Base-by-base conservation (phyloP, 2,329 filamentous ascomycete genomes). In the Verticillium dahliae region DNA sequence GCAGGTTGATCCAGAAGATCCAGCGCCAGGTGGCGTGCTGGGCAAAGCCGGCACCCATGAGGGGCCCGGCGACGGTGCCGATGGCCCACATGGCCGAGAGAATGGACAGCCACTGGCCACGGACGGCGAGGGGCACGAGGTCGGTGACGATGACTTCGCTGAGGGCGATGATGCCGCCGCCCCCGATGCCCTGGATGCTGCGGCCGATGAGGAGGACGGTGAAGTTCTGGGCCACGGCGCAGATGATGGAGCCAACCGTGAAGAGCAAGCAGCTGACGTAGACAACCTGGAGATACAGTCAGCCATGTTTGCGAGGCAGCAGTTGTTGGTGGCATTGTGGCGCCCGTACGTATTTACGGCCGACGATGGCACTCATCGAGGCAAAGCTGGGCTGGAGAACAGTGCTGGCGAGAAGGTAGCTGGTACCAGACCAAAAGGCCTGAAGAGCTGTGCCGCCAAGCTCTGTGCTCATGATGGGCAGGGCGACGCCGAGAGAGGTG, bases 361-460 rank as follows among this genome's bases (percentile, higher is more conserved):
- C 75, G 45, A 76, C 68, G 7, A 74, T 73, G 58, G 69, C 69
- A 37, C 73, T 75, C 10, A 77, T 61, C 2, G 74, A 72, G 6
- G 74, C 71, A n/a, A 78, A 67, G 5, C 73, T 71, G 3, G 84
- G 85, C 66, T 87, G 82, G 52, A 85, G 79, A 35, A 87, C 81
- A 0, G 88, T 86, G 61, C 83, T 85, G 3, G 86, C 84, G 5
- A 91, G 80, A 4, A 91, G 76, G 65, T 89, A 91, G 15, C 85
- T 85, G 4, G 88, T 90, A 1, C 88, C 88, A 13, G 86, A 82
- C 89, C 88, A 91, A 68, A 90, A 90, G 0, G 86, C 85, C 72
- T 90, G 78, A 37, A 86, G 80, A 2, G 82, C 82, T 0, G 80
- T 80, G 31, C 83, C 83, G 45, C 78, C 65, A 3, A 87, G 74